Evolutionary conservation across 352 stramenopile genomes (phyloP).

Genomic region (Globisporangium camurandrum): DNA sequence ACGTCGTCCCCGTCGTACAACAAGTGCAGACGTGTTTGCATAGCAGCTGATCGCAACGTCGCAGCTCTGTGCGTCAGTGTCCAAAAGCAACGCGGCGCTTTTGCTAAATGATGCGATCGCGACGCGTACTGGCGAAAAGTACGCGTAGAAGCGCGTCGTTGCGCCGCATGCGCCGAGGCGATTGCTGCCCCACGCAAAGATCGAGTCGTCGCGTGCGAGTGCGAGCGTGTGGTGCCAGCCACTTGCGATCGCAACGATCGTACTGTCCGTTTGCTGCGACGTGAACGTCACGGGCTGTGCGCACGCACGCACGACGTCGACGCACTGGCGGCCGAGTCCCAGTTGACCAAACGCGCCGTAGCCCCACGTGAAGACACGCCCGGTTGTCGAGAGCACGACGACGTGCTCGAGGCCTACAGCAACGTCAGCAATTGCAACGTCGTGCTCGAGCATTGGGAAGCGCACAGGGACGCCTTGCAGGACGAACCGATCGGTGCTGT

Average conservation of each 20-base stretch:
- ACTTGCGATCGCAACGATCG: slow-evolving; percentile 16
- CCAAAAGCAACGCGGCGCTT: not conserved
- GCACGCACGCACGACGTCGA: slow-evolving; percentile 7
- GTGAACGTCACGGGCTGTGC: slow-evolving; percentile 22
- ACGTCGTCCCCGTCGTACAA: not conserved
- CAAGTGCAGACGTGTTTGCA: slow-evolving; percentile 17
- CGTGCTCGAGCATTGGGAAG: slow-evolving; percentile 13
- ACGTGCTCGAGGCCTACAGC: slow-evolving; percentile 23
- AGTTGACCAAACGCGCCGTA: slow-evolving; percentile 23
- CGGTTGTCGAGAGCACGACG: slow-evolving; percentile 17
- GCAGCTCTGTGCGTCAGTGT: no score
- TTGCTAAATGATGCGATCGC: slow-evolving; percentile 9
- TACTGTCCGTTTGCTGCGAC: slow-evolving; percentile 4
- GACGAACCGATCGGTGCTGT: slow-evolving; percentile 3
- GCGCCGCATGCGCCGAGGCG: slow-evolving; percentile 25
- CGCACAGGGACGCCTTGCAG: slow-evolving; percentile 6
- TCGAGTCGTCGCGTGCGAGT: slow-evolving; percentile 9
- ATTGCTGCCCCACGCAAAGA: slow-evolving; percentile 40
- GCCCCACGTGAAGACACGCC: slow-evolving; percentile 32
- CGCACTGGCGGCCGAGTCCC: slow-evolving; percentile 18
- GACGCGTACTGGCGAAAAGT: slow-evolving; percentile 29
- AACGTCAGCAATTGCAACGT: slow-evolving; percentile 16
- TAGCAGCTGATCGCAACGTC: slow-evolving; percentile 14
- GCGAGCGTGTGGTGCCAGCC: slow-evolving; percentile 34
- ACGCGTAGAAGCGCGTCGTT: slow-evolving; percentile 36